A percentile compares a stretch with the other conserved stretches of the same genome.
These are phyloP conservation scores for Aspergillus sp. DNA, from an alignment of 2,329 filamentous ascomycete species.

Conservation along the genomic window DNA sequence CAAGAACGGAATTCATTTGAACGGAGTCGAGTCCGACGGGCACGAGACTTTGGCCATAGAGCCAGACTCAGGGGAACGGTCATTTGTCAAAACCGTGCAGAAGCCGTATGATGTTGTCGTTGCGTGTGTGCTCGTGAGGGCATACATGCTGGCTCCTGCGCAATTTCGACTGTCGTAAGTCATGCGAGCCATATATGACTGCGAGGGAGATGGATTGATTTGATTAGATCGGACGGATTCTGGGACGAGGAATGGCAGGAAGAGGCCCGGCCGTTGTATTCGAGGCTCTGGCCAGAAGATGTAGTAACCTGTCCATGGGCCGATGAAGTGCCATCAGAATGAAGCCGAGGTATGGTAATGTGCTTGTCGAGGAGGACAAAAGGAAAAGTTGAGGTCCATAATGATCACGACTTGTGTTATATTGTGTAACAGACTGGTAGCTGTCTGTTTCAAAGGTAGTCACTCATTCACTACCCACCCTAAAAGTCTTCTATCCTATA, in stretches of 20 bases:
- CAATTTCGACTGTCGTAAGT: neutral
- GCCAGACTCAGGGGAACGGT: slow-evolving; percentile 1
- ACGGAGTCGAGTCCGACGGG: neutral
- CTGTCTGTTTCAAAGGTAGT: too few relatives aligned
- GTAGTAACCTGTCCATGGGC: neutral
- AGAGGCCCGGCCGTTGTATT: neutral
- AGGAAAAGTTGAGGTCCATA: too few relatives aligned
- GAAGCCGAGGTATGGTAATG: too few relatives aligned
- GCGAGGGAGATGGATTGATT: neutral
- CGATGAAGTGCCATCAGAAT: neutral
- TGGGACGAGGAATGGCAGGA: neutral
- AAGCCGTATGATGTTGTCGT: slow-evolving; percentile 21
- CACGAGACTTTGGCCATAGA: neutral
- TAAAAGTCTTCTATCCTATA: too few relatives aligned
- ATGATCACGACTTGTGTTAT: too few relatives aligned
- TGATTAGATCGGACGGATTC: neutral
- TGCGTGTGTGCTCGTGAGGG: slow-evolving; percentile 17
- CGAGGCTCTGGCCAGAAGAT: neutral
- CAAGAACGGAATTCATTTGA: neutral
- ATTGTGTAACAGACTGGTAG: too few relatives aligned
- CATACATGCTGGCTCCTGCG: slow-evolving; percentile 15
- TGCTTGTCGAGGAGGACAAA: too few relatives aligned
- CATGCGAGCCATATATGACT: neutral
- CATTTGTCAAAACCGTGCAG: slow-evolving; percentile 14
- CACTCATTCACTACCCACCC: too few relatives aligned